Conservation (phyloP, 2,329 filamentous ascomycete genomes). For the Seiridium unicorne region DNA sequence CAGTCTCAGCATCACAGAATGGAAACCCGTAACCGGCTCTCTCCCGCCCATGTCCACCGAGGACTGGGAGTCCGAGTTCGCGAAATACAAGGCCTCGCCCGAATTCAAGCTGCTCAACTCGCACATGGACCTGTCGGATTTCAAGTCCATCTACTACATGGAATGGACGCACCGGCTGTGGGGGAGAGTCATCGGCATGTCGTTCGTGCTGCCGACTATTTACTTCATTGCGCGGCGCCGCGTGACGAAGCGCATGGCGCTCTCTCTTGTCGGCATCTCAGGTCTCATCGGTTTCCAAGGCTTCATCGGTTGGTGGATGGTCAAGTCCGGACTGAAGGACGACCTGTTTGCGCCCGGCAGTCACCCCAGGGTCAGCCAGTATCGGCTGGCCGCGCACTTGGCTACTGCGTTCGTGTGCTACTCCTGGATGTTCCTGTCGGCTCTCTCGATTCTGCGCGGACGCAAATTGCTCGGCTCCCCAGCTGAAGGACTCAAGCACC, state of each 20-base stretch:
- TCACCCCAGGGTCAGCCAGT: conserved; percentile 91
- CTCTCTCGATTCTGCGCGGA: conserved; percentile 78
- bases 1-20: conserved; percentile 91
- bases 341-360: conserved; percentile 90
- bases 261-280: conserved; percentile 78
- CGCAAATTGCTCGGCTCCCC: conserved; percentile 70
- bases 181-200: conserved; percentile 87
- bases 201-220: conserved; percentile 81
- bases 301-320: conserved; percentile 99
- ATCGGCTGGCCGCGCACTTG: conserved; percentile 85
- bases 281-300: conserved; percentile 92
- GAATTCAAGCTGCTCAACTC: conserved; percentile 93
- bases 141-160: conserved; percentile 99
- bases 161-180: conserved; percentile 96
- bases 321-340: conserved; percentile 92
- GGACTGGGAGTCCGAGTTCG: conserved; percentile 91
- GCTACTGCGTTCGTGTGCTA: conserved; percentile 92
- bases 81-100: conserved; percentile 87
- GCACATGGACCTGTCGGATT: conserved; percentile 88
- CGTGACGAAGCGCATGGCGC: conserved; percentile 76
- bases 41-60: conserved; percentile 74
- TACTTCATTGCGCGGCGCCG: conserved; percentile 83
- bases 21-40: conserved; percentile 92
- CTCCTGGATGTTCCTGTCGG: conserved; percentile 89
- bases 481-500: conserved; percentile 55